Conservation (phyloP, 2,329 filamentous ascomycete genomes). For the Fusarium torulosum region DNA sequence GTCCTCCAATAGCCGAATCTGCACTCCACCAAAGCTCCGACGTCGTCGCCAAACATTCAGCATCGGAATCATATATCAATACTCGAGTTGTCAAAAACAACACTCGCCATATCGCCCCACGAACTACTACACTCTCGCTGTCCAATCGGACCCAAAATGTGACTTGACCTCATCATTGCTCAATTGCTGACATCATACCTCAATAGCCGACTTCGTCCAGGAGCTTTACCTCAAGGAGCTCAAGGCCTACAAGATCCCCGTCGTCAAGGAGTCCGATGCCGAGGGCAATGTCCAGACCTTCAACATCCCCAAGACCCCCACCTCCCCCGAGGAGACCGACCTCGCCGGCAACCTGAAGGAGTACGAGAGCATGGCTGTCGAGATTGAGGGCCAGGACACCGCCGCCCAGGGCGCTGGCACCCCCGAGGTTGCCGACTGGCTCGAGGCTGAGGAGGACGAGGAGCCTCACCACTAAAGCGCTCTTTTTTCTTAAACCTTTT, state of each 20-base stretch:
- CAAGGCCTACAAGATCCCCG: conserved; percentile 90
- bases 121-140: background rate
- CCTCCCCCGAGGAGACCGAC: conserved; percentile 93
- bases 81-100: background rate
- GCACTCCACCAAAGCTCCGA: conserved; percentile 48
- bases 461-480: conserved; percentile 64
- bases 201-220: conserved; percentile 92
- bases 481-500: conserved; percentile 9
- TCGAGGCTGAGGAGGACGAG: conserved; percentile 81
- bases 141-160: conserved; percentile 4
- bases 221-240: conserved; percentile 97
- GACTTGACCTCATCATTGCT: conserved; percentile 2
- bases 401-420: conserved; percentile 69
- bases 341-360: conserved; percentile 91
- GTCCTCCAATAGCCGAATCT: conserved; percentile 47
- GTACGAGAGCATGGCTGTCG: conserved; percentile 94
- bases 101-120: background rate
- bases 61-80: conserved; percentile 2
- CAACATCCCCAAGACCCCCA: conserved; percentile 80
- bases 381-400: conserved; percentile 88
- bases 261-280: conserved; percentile 86
- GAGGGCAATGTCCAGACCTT: conserved; percentile 94
- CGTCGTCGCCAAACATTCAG: conserved; percentile 42
- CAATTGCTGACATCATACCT: conserved; percentile 47
- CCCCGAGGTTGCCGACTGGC: conserved; percentile 77